Evolutionary conservation across 106 monocot genomes (phyloP).

Genomic region (Dendrobium chrysotoxum): DNA sequence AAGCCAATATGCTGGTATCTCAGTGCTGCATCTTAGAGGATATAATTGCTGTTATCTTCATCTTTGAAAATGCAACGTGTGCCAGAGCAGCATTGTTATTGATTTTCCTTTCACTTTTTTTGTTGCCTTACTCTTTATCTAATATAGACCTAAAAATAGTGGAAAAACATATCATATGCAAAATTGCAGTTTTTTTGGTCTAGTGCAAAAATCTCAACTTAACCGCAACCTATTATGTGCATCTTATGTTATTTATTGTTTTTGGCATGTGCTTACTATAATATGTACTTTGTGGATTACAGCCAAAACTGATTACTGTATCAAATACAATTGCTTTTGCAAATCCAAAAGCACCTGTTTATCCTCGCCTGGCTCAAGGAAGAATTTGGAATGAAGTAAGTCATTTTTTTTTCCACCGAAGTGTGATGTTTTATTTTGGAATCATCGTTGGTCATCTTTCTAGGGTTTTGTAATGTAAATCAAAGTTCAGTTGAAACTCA

Average conservation of each 20-base stretch:
- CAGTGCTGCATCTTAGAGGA: no score
- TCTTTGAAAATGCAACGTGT: no score
- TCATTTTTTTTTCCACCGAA: background rate
- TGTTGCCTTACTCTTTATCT: background rate
- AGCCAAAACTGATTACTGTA: slow-evolving; percentile 82
- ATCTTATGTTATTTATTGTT: background rate
- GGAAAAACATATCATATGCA: background rate
- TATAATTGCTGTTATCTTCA: no score
- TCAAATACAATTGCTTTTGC: slow-evolving; percentile 67
- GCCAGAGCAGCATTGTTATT: no score
- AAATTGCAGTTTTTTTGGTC: background rate
- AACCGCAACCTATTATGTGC: background rate
- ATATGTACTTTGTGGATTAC: slow-evolving; percentile 15
- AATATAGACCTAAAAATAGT: background rate
- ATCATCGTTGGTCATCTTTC: background rate
- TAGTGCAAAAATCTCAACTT: background rate
- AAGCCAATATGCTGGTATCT: background rate
- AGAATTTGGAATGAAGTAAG: slow-evolving; percentile 95
- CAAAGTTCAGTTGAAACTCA: background rate
- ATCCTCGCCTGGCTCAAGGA: slow-evolving; percentile 90
- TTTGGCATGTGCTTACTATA: background rate
- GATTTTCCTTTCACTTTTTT: background rate
- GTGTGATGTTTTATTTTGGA: background rate
- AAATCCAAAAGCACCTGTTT: slow-evolving; percentile 93
- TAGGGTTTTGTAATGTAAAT: background rate